Evolutionary conservation across 1,284 basidiomycete species (phyloP).

Genomic region (Cystobasidiaceae sp.): DNA sequence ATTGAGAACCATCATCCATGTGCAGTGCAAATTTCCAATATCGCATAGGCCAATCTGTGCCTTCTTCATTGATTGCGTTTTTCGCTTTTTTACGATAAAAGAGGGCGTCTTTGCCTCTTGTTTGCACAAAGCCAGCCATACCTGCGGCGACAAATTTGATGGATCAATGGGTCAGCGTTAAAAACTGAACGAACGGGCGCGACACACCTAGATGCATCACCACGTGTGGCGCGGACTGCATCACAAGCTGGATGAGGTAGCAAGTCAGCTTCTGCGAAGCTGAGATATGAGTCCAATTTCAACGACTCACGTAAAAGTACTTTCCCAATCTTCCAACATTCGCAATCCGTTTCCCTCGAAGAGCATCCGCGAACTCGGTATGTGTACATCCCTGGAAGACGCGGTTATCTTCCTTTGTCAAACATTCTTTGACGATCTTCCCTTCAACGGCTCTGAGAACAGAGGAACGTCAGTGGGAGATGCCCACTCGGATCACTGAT

Average conservation of each 20-base stretch:
- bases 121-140: conserved; percentile 45
- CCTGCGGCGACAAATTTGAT: too few species aligned
- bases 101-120: conserved; percentile 59
- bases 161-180: conserved; percentile 30
- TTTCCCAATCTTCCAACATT: conserved; percentile 69
- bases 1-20: conserved; percentile 42
- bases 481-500: too few species aligned
- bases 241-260: background rate
- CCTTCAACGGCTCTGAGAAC: conserved; percentile 54
- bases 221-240: background rate
- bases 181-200: background rate
- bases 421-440: conserved; percentile 57
- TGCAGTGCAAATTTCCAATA: conserved; percentile 59
- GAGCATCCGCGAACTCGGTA: conserved; percentile 58
- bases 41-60: conserved; percentile 65
- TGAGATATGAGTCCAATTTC: too few species aligned
- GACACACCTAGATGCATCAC: conserved; percentile 35
- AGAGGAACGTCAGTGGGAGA: too few species aligned
- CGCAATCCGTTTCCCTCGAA: conserved; percentile 58
- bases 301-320: conserved; percentile 48
- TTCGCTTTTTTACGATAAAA: conserved; percentile 61
- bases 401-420: conserved; percentile 62
- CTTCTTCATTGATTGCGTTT: conserved; percentile 48
- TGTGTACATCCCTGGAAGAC: conserved; percentile 62
- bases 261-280: background rate